Evolutionary conservation across 495 filamentous ascomycete species (phyloP).

Genomic region (Podospora anserina): DNA sequence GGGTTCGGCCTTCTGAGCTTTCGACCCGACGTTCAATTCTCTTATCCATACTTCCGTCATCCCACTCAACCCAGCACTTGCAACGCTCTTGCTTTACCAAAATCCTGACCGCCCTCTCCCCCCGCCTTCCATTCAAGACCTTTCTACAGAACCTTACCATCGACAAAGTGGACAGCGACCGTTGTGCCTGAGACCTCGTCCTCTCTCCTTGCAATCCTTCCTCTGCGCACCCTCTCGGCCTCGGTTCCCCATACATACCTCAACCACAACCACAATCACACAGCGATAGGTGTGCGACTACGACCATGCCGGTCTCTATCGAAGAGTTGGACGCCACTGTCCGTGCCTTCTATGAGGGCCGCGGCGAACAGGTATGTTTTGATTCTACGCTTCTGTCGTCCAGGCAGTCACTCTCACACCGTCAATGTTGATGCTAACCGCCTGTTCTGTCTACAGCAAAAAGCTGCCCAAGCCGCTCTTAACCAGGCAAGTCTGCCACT

Average conservation of each 20-base stretch:
- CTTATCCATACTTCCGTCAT: slow-evolving; percentile 35
- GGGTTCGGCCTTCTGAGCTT: slow-evolving; percentile 39
- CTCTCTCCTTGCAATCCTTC: slow-evolving; percentile 1
- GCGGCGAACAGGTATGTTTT: slow-evolving; percentile 76
- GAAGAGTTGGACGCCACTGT: slow-evolving; percentile 93
- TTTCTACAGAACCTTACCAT: slow-evolving; percentile 1
- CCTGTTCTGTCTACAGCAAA: slow-evolving; percentile 66
- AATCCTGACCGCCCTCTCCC: slow-evolving; percentile 20
- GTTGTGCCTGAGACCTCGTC: background rate
- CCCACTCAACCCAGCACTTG: slow-evolving; percentile 16
- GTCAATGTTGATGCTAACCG: slow-evolving; percentile 26
- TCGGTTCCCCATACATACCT: background rate
- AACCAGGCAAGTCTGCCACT: slow-evolving; percentile 70
- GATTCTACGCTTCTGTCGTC: background rate
- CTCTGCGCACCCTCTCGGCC: background rate
- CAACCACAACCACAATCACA: slow-evolving; percentile 7
- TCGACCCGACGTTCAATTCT: slow-evolving; percentile 37
- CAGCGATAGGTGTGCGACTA: slow-evolving; percentile 27
- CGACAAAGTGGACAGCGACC: background rate
- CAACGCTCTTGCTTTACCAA: slow-evolving; percentile 7
- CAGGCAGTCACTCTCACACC: background rate
- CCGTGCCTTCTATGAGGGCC: slow-evolving; percentile 93
- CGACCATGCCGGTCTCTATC: slow-evolving; percentile 61
- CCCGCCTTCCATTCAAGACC: background rate
- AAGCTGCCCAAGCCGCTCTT: slow-evolving; percentile 87